Base-by-base conservation (phyloP, 768 basidiomycete species). In the Favolaschia claudopus region DNA sequence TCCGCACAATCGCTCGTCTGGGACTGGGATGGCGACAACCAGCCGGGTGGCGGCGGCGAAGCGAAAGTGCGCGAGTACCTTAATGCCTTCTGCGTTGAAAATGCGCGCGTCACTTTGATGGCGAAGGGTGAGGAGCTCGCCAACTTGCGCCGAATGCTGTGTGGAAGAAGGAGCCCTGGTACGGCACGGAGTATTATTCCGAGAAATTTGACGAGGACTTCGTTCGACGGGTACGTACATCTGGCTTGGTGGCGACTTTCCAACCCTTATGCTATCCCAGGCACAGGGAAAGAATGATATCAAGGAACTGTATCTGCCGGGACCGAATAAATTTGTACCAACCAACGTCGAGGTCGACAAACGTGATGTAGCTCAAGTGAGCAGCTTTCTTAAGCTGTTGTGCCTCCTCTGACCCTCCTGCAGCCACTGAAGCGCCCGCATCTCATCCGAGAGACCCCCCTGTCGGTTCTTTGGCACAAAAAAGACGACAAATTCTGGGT, bases 401-500 rank as follows among this genome's bases (percentile, higher is more conserved):
- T 37, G 46, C 15, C 15, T 46, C 7, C 40, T 32, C 39, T 64
- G 37, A 67, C 28, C 28, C 55, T 39, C 24, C 38, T 58, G 7
- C 68, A 96, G 93, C 91, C 92, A 25, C 74, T 82, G 57, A 85
- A 83, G 58, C 83, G 91, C 13, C 96, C 96, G 4, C 78, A 83
- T 58, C 82, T 95, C 58, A 84, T 99, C 53, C 78, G 85, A 29
- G 84, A 95, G 72, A 91, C 87, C 0, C 76, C 84, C 0, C 66
- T 89, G 25, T 90, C 89, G 5, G 82, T 88, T 13, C 76, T 99
- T 4, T 99, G 96, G 96, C 86, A 95, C 76, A 99, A 99, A 80
- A 95, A 95, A 70, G 97, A 99, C 71, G 96, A 99, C 72, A 85
- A 81, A 59, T 99, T 97, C 79, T 96, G 94, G 91, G 86, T 96